These are phyloP conservation scores for Ceratocystis lukuohia DNA, from an alignment of 2,329 filamentous ascomycete species.

Conservation along the genomic window DNA sequence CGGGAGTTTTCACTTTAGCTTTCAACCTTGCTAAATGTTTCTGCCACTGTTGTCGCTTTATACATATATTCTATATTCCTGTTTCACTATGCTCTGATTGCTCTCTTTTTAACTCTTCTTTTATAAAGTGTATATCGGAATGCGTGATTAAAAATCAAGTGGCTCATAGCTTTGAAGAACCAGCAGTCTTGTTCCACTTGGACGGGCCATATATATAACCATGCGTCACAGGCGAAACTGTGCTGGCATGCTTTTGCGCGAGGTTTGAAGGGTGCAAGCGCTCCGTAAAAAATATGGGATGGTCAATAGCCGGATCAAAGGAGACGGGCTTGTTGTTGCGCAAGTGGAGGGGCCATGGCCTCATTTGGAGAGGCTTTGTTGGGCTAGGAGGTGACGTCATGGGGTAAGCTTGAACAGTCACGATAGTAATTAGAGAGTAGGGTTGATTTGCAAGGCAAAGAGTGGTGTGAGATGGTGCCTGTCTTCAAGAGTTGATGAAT, in stretches of 20 bases:
- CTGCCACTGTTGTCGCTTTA: background rate
- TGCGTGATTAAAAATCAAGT: background rate
- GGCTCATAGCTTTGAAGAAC: conserved; percentile 11
- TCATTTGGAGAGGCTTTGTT: background rate
- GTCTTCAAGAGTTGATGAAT: background rate
- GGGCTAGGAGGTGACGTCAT: background rate
- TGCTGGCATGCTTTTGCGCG: background rate
- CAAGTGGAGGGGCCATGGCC: background rate
- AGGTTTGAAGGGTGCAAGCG: conserved; percentile 5
- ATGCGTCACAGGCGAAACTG: conserved; percentile 10
- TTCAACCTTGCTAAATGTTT: background rate
- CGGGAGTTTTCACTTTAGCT: background rate
- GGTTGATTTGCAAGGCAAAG: background rate
- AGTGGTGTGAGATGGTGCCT: background rate
- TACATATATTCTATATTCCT: background rate
- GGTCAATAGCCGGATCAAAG: conserved; percentile 15
- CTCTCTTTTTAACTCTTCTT: background rate
- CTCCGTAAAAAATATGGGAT: conserved; percentile 17
- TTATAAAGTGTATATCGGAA: too few relatives aligned
- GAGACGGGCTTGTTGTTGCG: background rate
- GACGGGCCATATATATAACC: conserved; percentile 14
- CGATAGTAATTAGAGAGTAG: background rate
- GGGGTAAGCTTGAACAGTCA: background rate
- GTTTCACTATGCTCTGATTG: background rate
- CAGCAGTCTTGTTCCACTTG: background rate